A percentile compares a stretch with the other conserved stretches of the same genome.
Conservation (phyloP, 257 asterid species). For the Solanum medicagineum region DNA sequence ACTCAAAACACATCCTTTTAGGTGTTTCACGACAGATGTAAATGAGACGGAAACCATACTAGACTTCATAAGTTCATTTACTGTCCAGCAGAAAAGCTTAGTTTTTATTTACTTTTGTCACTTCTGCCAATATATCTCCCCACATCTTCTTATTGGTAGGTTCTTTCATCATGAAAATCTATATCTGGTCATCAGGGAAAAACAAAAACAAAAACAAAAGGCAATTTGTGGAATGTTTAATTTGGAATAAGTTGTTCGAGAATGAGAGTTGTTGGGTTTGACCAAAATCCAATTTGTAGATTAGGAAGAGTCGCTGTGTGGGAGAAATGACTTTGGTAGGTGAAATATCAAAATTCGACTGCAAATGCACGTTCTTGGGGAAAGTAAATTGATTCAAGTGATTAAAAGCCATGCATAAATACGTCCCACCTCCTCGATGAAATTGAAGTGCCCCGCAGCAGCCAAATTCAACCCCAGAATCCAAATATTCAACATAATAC, state of each 20-base stretch:
- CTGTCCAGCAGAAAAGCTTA: background rate
- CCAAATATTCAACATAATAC: background rate
- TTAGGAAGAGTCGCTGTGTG: background rate
- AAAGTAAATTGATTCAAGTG: no score
- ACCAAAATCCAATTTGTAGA: no score
- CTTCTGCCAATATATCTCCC: background rate
- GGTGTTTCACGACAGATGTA: background rate
- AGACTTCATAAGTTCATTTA: background rate
- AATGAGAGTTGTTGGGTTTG: no score
- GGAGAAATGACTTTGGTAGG: no score
- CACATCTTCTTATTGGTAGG: background rate
- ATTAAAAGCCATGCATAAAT: background rate
- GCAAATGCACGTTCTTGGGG: background rate
- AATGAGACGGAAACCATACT: background rate
- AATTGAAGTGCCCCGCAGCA: background rate
- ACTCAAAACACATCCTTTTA: background rate
- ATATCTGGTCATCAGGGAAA: background rate
- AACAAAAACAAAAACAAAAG: no score
- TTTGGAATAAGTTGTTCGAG: no score
- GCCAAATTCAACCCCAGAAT: background rate
- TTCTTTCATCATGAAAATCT: background rate
- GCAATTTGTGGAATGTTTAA: background rate
- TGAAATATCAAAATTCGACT: background rate
- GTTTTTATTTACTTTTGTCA: background rate
- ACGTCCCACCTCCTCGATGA: background rate